Evolutionary conservation across 768 basidiomycete genomes (phyloP), one percentile per base, ranked within the genome.

Genomic region (Chiua virens): DNA sequence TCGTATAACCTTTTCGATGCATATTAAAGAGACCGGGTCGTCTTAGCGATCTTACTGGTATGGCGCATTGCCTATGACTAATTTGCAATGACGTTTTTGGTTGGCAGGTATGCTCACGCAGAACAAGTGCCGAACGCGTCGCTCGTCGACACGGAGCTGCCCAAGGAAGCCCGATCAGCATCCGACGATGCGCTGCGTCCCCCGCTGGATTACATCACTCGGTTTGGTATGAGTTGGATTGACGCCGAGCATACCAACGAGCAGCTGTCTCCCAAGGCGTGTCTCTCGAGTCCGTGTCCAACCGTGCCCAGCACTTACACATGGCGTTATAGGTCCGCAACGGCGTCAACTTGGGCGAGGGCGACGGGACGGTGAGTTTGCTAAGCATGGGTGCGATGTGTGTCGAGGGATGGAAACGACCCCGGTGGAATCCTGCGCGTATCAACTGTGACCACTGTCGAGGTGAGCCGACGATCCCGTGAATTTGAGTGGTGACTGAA

Each of bases 321-420:
- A 10, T 8, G 28, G 10, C 9, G 28, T 11, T 11, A 30, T 30
- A 86, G 85, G 72, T 91, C 42, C 73, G 78, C 46, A 92, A 89
- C 55, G 95, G 95, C 11, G 91, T 98, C 47, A 90, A 88, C 58
- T 84, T 95, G 69, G 92, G 92, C 36, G 93, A 97, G 73, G 96
- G 94, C 8, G 97, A 98, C 66, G 96, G 97, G 13, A 98, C 97
- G 3, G 93, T 94, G 21, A 83, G 84, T 59, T 71, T 93, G 37
- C 62, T 95, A 30, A 91, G 89, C 57, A 75, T 94, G 47, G 96
- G 94, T 15, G 84, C 89, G n/a, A 97, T 98, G 93, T 98, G 96
- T 61, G 86, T 89, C 11, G 92, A 93, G 63, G 96, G 95, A 8
- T 97, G 95, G 96, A 89, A 89, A 68, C 76, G 85, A 50, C 79